Evolutionary conservation across 2,329 filamentous ascomycete species (phyloP).

Genomic region (Cytospora mali): DNA sequence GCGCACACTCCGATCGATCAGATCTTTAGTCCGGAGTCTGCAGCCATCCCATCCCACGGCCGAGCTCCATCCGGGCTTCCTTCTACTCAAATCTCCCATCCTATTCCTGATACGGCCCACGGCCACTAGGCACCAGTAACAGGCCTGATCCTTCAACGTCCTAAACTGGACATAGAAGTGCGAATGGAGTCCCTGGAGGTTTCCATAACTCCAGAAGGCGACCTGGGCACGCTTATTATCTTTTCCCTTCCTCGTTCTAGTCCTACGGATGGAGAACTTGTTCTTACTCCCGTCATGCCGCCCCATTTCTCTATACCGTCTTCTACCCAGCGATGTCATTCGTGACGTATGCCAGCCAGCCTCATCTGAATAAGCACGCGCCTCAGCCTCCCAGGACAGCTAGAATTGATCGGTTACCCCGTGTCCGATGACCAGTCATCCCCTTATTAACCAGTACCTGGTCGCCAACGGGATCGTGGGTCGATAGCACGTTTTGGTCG

Average conservation of each 20-base stretch:
- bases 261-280: slow-evolving; percentile 9
- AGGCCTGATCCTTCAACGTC: slow-evolving; percentile 28
- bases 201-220: slow-evolving; percentile 3
- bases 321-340: slow-evolving; percentile 4
- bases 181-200: slow-evolving; percentile 11
- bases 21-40: slow-evolving; percentile 19
- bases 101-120: not conserved
- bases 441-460: slow-evolving; percentile 1
- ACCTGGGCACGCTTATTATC: not conserved
- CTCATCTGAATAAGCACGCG: slow-evolving; percentile 21
- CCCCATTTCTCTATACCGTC: slow-evolving; percentile 4
- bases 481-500: slow-evolving; percentile 19
- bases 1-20: slow-evolving; percentile 6
- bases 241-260: not conserved
- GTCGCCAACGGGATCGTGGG: slow-evolving; percentile 8
- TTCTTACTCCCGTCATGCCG: not conserved
- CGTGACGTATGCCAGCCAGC: slow-evolving; percentile 8
- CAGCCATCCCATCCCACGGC: slow-evolving; percentile 23
- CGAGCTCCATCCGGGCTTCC: slow-evolving; percentile 25
- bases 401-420: slow-evolving; percentile 1
- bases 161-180: slow-evolving; percentile 17
- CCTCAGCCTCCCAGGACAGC: slow-evolving; percentile 13
- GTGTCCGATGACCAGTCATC: slow-evolving; percentile 10
- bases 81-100: not conserved
- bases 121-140: slow-evolving; percentile 25